Percentiles rank a stretch among this genome's conserved stretches.
Evolutionary conservation across 495 filamentous ascomycete genomes (phyloP).

Genomic region (Aspergillus homomorphus): DNA sequence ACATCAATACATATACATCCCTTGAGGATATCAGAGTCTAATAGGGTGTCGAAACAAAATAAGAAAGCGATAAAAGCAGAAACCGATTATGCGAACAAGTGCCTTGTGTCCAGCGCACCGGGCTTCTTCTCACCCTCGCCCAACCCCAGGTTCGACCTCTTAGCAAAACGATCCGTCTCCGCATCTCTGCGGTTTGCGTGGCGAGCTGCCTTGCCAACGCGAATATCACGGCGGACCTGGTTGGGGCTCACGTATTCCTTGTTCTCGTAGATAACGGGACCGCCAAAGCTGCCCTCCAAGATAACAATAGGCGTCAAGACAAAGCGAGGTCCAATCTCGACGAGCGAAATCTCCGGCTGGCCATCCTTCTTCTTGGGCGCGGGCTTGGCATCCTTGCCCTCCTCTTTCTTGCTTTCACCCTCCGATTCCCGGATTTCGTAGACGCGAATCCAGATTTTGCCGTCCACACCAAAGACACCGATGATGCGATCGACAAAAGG

Average conservation of each 20-base stretch:
- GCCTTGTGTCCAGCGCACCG: slow-evolving; percentile 73
- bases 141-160: slow-evolving; percentile 73
- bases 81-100: slow-evolving; percentile 68
- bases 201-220: slow-evolving; percentile 67
- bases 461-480: slow-evolving; percentile 86
- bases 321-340: slow-evolving; percentile 94
- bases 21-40: slow-evolving; percentile 36
- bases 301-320: slow-evolving; percentile 96
- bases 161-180: slow-evolving; percentile 65
- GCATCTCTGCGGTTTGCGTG: slow-evolving; percentile 73
- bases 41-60: slow-evolving; percentile 20
- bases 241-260: slow-evolving; percentile 97
- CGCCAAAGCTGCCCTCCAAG: slow-evolving; percentile 90
- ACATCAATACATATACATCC: slow-evolving; percentile 44
- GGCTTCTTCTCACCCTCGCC: slow-evolving; percentile 59
- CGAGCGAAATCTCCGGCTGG: slow-evolving; percentile 69
- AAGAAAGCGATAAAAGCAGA: slow-evolving; percentile 23
- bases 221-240: slow-evolving; percentile 79
- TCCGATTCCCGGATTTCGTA: slow-evolving; percentile 92
- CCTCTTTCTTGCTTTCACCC: slow-evolving; percentile 38
- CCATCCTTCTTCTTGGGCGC: slow-evolving; percentile 37
- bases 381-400: slow-evolving; percentile 33
- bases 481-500: slow-evolving; percentile 96
- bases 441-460: slow-evolving; percentile 93
- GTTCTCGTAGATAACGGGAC: slow-evolving; percentile 97